Percentiles rank a stretch among this genome's conserved stretches.
Evolutionary conservation across 2,329 filamentous ascomycete species (phyloP).

Genomic region (Fusarium sarcochroum): DNA sequence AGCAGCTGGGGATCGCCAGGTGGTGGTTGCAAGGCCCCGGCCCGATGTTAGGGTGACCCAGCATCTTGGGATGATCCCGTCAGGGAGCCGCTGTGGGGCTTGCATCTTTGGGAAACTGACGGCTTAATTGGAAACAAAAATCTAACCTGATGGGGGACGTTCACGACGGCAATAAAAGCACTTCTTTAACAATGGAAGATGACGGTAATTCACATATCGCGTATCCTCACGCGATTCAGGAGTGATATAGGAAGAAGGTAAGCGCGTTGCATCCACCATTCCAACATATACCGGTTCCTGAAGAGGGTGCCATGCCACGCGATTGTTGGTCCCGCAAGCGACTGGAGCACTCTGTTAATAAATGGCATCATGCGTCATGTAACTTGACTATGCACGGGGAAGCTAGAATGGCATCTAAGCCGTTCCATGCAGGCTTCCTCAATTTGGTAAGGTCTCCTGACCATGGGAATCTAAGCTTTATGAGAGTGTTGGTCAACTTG

Average conservation of each 20-base stretch:
- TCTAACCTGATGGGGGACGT: neutral
- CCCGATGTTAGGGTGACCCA: conserved; percentile 43
- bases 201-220: neutral
- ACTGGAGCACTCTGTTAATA: conserved; percentile 29
- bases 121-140: conserved; percentile 8
- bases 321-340: conserved; percentile 26
- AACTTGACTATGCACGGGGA: conserved; percentile 28
- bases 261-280: conserved; percentile 12
- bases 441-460: conserved; percentile 11
- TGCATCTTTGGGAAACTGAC: neutral
- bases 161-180: neutral
- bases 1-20: conserved; percentile 17
- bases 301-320: conserved; percentile 18
- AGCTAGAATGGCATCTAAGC: conserved; percentile 25
- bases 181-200: neutral
- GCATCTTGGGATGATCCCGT: conserved; percentile 40
- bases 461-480: conserved; percentile 22
- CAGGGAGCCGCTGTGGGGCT: conserved; percentile 41
- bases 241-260: neutral
- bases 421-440: conserved; percentile 34
- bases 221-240: neutral
- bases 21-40: conserved; percentile 45
- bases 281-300: conserved; percentile 7
- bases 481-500: neutral
- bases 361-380: conserved; percentile 44